Percentiles rank a stretch among this genome's conserved stretches.
phyloP scores from a whole-genome alignment of 495 filamentous ascomycete species.

The Hyaloscypha finlandica region DNA sequence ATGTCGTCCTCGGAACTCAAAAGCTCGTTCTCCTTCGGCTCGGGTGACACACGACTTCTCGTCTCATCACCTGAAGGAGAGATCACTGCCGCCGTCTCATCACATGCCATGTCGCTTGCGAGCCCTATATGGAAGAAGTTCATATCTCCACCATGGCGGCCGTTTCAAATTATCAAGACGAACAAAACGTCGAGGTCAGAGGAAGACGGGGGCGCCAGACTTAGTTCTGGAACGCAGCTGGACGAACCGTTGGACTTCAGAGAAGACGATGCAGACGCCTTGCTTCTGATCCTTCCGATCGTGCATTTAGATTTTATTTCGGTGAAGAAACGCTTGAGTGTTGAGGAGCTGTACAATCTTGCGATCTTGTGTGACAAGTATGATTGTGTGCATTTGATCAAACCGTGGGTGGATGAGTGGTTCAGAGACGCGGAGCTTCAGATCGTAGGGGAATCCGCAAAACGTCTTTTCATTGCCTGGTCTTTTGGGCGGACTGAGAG shows the following conservation, averaged over 20 bases:
- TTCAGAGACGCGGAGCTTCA: neutral
- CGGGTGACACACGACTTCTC: neutral
- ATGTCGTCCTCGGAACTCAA: neutral
- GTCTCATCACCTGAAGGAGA: neutral
- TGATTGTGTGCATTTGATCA: slow-evolving; percentile 1
- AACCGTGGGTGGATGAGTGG: neutral
- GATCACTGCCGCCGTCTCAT: neutral
- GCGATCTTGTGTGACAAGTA: slow-evolving; percentile 7
- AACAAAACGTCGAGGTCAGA: neutral
- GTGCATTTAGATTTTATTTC: neutral
- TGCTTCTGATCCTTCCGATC: neutral
- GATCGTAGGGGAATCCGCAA: neutral
- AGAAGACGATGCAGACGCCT: slow-evolving; percentile 1
- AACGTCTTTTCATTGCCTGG: neutral
- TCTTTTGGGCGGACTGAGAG: neutral
- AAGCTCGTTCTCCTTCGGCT: neutral
- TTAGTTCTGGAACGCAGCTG: neutral
- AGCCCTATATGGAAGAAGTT: neutral
- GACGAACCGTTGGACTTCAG: neutral
- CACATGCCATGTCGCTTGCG: neutral
- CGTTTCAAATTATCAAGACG: neutral
- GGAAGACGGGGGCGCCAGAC: neutral
- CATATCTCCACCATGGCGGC: neutral
- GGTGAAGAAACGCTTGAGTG: neutral
- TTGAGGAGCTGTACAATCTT: neutral